A percentile compares a stretch with the other conserved stretches of the same genome.
Evolutionary conservation across 495 filamentous ascomycete genomes (phyloP).

Genomic region (Aspergillus avenaceus): DNA sequence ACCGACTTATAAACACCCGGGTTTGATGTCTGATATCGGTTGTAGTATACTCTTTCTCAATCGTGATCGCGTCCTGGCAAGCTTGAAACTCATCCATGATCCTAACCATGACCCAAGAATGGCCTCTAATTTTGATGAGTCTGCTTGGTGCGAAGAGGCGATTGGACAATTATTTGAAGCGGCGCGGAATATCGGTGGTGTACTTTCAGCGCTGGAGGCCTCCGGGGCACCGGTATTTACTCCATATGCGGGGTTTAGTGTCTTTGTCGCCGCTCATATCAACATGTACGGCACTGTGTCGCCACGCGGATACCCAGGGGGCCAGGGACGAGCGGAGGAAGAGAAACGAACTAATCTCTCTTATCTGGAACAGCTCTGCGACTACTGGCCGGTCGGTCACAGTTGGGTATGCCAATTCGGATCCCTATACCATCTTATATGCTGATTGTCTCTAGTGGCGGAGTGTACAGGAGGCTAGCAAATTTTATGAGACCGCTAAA

Average conservation of each 20-base stretch:
- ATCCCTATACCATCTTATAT: background rate
- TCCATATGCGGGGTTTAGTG: constrained; percentile 42
- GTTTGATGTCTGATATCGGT: too few species aligned
- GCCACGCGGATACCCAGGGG: constrained; percentile 35
- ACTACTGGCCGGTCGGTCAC: constrained; percentile 38
- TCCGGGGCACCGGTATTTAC: constrained; percentile 38
- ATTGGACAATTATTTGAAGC: constrained; percentile 36
- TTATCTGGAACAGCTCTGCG: constrained; percentile 36
- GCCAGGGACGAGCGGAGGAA: constrained; percentile 30
- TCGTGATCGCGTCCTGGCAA: constrained; percentile 37
- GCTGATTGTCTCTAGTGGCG: constrained; percentile 27
- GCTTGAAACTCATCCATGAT: constrained; percentile 24
- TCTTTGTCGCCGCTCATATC: constrained; percentile 42
- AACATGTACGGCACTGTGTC: constrained; percentile 45
- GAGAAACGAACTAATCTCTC: constrained; percentile 33
- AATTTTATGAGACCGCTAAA: constrained; percentile 38
- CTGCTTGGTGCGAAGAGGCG: constrained; percentile 14
- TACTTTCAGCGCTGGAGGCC: constrained; percentile 32
- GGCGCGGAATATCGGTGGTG: constrained; percentile 33
- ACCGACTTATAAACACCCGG: too few species aligned
- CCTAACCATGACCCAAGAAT: constrained; percentile 21
- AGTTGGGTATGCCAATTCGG: constrained; percentile 29
- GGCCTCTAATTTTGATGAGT: constrained; percentile 11
- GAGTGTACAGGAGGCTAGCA: constrained; percentile 38
- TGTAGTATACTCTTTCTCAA: constrained; percentile 38